Base-by-base conservation (phyloP, 352 stramenopile species). In the Pythium graminicola region DNA sequence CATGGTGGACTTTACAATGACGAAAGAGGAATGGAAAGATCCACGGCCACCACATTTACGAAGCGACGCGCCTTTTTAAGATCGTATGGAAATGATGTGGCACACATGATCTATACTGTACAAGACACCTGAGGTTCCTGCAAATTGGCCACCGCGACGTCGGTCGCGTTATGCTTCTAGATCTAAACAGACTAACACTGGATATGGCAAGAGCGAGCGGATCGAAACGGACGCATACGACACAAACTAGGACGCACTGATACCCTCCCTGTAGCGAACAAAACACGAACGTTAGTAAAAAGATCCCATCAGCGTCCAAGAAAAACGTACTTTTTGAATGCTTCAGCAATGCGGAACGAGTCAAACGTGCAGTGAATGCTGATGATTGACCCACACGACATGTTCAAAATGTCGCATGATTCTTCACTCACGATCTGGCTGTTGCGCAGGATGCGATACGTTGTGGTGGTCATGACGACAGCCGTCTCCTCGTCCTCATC, bases 311-410 rank as follows among this genome's bases (percentile, higher is more conserved):
- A 13, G 55, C 9, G 32, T 17, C 62, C 6, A 36, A 2, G 6
- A n/a, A 22, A 14, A 7, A 82, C 81, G 53, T 83, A 93, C 83
- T 87, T 90, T 70, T 69, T 68, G 63, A 93, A 93, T 39, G 83
- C 76, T 52, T 88, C 71, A 16, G 83, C 80, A 46, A 93, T 81
- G 59, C 79, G 76, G 62, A 77, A 79, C 65, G 83, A 93, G 69
- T 93, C 83, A 47, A 92, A 93, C 38, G 82, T 93, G 68, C 78
- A 89, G 65, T 93, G 83, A 44, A 93, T 90, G 54, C 76, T 91
- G 38, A 85, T 71, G 57, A 93, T 87, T 40, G 63, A 67, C 44
- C 81, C 79, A 42, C 69, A 69, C 42, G 64, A 88, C 45, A 93
- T 69, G 50, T 77, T 90, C 32, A 93, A 53, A 27, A 93, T 89